Evolutionary conservation across 176 grass and related monocot genomes (phyloP), one percentile per base, ranked within the genome.

Genomic region (Typha latifolia): DNA sequence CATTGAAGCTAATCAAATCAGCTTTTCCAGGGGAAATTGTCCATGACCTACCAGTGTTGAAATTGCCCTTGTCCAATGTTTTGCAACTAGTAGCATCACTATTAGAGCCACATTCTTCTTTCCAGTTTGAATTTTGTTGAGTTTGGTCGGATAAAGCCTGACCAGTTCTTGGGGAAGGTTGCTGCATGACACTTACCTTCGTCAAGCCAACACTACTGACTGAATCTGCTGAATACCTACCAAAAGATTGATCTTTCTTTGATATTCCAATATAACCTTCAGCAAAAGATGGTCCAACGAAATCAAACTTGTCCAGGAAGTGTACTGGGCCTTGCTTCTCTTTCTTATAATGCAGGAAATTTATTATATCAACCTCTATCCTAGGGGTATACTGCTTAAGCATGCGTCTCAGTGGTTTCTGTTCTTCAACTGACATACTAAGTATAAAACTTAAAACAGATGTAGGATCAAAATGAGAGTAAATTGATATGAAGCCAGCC

Each of bases 371-470:
- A 51, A 66, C 68, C 61, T 91, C 85, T 67, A 97, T 76, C 61
- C 70, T 82, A 48, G 93, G 85, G 48, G 87, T 87, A 62, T 79
- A 32, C 73, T 92, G 78, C 74, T 82, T 86, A 50, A 97, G 77
- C 47, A 80, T 81, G 80, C 75, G 26, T 61, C 76, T 84, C 51
- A 97, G 22, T 61, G 72, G 32, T 73, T 92, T 97, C 73, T 97
- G 93, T 80, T 97, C 81, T 80, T 92, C 93, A 82, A 85, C 77
- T 68, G 93, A 78, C 49, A 97, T 48, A 61, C 72, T 82, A 65
- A 87, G 78, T 64, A 97, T 47, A 77, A 97, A 97, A 20, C 79
- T 88, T 79, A 92, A 81, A 43, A 92, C 59, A 34, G 78, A 79
- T 79, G 62, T 50, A 57, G 81, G 79, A 64, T 97, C 89, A 74